These are phyloP conservation scores for Dendrobium officinale DNA, from an alignment of 106 monocot genomes.

Conservation along the genomic window DNA sequence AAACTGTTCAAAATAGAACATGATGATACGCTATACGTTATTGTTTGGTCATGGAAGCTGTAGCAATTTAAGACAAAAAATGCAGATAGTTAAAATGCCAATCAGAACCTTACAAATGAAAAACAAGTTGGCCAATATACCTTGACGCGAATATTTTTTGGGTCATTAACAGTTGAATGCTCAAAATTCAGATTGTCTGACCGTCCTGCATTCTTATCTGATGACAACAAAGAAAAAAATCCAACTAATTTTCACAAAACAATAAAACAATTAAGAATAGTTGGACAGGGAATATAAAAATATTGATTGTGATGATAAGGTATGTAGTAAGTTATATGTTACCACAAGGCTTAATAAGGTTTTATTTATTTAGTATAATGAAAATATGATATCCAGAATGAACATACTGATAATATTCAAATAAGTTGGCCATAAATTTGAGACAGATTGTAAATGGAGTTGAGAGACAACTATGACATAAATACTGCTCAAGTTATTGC, in stretches of 20 bases:
- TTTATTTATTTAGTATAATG: not conserved
- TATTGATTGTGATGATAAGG: not conserved
- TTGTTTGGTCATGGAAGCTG: not conserved
- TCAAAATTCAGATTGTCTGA: slow-evolving; percentile 6
- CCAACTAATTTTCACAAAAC: not conserved
- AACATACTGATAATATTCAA: not conserved
- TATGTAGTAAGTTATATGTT: not conserved
- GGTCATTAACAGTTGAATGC: not conserved
- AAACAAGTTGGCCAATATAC: not conserved
- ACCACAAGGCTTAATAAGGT: not conserved
- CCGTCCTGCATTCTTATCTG: slow-evolving; percentile 8
- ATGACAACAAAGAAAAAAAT: not conserved
- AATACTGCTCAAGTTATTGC: not conserved
- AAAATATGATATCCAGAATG: not conserved
- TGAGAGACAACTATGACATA: not conserved
- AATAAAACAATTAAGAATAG: not conserved
- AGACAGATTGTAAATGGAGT: not conserved
- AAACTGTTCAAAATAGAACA: not conserved
- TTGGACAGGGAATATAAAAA: not conserved
- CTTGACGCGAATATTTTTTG: slow-evolving; percentile 14
- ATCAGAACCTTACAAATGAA: not conserved
- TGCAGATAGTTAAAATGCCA: not conserved
- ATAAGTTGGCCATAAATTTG: not conserved
- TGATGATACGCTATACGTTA: not conserved
- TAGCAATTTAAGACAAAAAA: not conserved